Conservation (phyloP, 441 rosid species). For the Jatropha multifida region DNA sequence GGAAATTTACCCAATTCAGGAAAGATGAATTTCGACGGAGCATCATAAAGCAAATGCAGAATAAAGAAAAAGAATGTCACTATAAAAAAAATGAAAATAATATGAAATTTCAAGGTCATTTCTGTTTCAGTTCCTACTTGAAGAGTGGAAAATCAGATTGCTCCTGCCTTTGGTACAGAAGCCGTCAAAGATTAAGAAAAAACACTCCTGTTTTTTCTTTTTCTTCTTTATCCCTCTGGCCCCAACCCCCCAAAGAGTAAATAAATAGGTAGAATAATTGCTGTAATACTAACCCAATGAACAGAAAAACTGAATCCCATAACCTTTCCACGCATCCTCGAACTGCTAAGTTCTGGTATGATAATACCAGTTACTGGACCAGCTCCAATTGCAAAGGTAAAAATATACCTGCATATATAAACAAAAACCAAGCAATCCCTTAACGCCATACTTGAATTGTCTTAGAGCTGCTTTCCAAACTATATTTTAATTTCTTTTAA, state of each 20-base stretch:
- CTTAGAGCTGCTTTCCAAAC: too few species aligned
- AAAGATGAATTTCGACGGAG: background rate
- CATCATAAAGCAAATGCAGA: background rate
- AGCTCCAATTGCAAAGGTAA: slow-evolving; percentile 69
- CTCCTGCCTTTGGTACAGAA: background rate
- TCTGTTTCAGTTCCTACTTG: background rate
- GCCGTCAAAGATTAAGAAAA: slow-evolving; percentile 5
- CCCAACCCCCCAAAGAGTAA: background rate
- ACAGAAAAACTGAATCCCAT: slow-evolving; percentile 72
- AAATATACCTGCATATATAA: slow-evolving; percentile 51
- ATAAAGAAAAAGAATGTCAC: background rate
- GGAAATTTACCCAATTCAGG: background rate
- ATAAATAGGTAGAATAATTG: background rate
- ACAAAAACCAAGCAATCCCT: background rate
- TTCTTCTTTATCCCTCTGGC: background rate
- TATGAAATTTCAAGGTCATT: background rate
- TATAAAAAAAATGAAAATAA: background rate
- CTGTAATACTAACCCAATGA: slow-evolving; percentile 60
- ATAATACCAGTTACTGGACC: slow-evolving; percentile 81
- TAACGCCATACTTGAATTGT: too few species aligned
- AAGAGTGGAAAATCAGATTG: background rate
- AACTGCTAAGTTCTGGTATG: slow-evolving; percentile 75
- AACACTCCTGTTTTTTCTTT: background rate
- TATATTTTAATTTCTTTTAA: too few species aligned
- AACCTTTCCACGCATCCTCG: slow-evolving; percentile 66